These are phyloP conservation scores for Candida sp. DNA, from an alignment of 1,139 yeast species.

Conservation along the genomic window DNA sequence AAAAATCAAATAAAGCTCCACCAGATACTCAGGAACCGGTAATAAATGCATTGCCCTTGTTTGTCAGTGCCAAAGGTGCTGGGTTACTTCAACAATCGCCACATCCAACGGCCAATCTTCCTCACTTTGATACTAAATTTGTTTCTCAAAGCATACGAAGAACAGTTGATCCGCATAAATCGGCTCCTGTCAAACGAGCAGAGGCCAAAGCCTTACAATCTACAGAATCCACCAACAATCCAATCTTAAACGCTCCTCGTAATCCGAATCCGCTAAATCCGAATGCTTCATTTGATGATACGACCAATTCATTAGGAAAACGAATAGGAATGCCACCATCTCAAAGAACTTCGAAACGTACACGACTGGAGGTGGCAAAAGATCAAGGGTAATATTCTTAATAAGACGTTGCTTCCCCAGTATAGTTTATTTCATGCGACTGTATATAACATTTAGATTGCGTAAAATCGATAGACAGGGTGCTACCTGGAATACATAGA, in stretches of 20 bases:
- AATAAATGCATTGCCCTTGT: constrained; percentile 25
- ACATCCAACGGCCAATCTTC: constrained; percentile 28
- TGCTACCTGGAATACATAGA: too few species aligned
- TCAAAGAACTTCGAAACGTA: constrained; percentile 16
- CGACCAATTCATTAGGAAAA: constrained; percentile 1
- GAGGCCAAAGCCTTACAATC: constrained; percentile 12
- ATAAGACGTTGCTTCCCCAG: not conserved
- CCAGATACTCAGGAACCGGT: not conserved
- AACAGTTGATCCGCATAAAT: constrained; percentile 56
- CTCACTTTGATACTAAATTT: constrained; percentile 46
- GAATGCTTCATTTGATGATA: constrained; percentile 15
- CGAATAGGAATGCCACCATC: constrained; percentile 32
- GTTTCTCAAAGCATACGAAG: constrained; percentile 50
- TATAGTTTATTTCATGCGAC: not conserved
- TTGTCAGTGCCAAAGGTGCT: constrained; percentile 61
- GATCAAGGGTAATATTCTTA: not conserved
- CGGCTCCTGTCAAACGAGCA: constrained; percentile 53
- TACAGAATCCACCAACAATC: constrained; percentile 9
- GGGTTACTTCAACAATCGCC: constrained; percentile 46
- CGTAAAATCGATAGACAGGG: too few species aligned
- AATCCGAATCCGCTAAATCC: constrained; percentile 6
- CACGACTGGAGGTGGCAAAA: constrained; percentile 7
- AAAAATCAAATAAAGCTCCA: not conserved
- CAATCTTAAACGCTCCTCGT: constrained; percentile 5
- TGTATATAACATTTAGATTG: not conserved